These are phyloP conservation scores for Suillus sp. DNA, from an alignment of 768 basidiomycete genomes.

Conservation along the genomic window DNA sequence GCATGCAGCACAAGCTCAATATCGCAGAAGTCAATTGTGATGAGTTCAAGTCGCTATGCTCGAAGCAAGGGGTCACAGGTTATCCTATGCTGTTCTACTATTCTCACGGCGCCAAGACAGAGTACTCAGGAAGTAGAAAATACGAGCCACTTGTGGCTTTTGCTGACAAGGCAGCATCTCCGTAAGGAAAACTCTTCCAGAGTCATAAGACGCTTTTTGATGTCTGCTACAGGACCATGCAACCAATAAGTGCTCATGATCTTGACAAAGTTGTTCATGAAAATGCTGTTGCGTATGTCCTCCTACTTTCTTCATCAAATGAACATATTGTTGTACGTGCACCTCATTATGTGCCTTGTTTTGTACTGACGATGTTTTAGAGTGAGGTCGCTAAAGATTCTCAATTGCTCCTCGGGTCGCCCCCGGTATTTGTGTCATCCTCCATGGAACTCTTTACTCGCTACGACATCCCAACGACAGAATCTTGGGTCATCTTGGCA, in stretches of 20 bases:
- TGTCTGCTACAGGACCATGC: constrained; percentile 36
- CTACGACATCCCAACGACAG: constrained; percentile 37
- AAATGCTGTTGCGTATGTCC: constrained; percentile 59
- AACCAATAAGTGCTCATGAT: constrained; percentile 43
- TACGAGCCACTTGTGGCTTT: constrained; percentile 73
- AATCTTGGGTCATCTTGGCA: constrained; percentile 66
- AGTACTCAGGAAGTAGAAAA: constrained; percentile 75
- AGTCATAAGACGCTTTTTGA: constrained; percentile 10
- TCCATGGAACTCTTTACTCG: constrained; percentile 35
- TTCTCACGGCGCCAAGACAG: constrained; percentile 57
- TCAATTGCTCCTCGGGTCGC: constrained; percentile 49
- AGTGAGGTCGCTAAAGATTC: constrained; percentile 58
- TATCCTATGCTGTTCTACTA: constrained; percentile 86
- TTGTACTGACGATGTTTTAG: constrained; percentile 31
- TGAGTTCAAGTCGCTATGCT: constrained; percentile 65
- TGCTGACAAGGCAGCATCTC: constrained; percentile 69
- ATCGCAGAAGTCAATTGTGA: constrained; percentile 93
- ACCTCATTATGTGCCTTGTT: background rate
- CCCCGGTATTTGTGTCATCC: constrained; percentile 48
- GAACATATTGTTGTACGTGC: constrained; percentile 35
- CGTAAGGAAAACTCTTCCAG: constrained; percentile 47
- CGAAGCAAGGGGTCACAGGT: constrained; percentile 63
- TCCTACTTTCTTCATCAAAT: constrained; percentile 47
- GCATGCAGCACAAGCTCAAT: constrained; percentile 69
- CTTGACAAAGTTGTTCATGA: constrained; percentile 45